Percentiles rank a stretch among this genome's conserved stretches.
These are phyloP conservation scores for Urochloa ruziziensis DNA, from an alignment of 176 grass and related monocot genomes.

Conservation along the genomic window DNA sequence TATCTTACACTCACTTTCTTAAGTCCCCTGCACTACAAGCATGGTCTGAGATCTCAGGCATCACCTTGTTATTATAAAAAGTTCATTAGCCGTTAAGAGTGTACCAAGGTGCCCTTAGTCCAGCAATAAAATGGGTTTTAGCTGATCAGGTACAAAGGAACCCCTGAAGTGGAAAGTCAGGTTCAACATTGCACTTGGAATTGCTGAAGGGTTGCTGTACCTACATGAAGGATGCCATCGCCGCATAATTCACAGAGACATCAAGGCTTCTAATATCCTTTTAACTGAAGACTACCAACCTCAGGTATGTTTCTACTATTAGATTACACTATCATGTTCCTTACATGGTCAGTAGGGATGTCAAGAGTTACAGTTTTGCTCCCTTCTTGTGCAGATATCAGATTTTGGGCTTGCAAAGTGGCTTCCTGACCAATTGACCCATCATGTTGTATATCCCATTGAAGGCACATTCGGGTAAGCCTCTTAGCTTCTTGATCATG, in stretches of 20 bases:
- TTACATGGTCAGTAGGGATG: constrained; percentile 7
- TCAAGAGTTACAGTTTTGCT: not conserved
- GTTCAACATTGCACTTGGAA: constrained; percentile 73
- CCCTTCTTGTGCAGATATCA: constrained; percentile 64
- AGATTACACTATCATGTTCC: not conserved
- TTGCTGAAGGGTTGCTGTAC: constrained; percentile 92
- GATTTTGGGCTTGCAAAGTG: constrained; percentile 99
- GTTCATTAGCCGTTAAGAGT: constrained; percentile 11
- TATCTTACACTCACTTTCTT: not conserved
- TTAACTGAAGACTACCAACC: constrained; percentile 92
- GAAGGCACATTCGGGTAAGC: constrained; percentile 98
- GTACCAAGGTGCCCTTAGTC: constrained; percentile 5
- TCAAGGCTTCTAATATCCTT: constrained; percentile 99
- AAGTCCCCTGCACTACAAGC: not conserved
- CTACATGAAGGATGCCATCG: constrained; percentile 93
- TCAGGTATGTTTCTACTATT: constrained; percentile 53
- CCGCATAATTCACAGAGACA: constrained; percentile 97
- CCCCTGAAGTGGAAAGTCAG: constrained; percentile 76
- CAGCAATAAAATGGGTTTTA: constrained; percentile 42
- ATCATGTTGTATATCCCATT: constrained; percentile 91
- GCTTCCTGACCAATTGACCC: constrained; percentile 87
- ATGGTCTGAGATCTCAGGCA: not conserved
- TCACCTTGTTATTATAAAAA: constrained; percentile 5
- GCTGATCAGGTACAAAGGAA: constrained; percentile 75
- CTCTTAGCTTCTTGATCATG: not conserved